Evolutionary conservation across 1,284 basidiomycete species (phyloP), one percentile per base, ranked within the genome.

Genomic region (Trametes hirsuta): DNA sequence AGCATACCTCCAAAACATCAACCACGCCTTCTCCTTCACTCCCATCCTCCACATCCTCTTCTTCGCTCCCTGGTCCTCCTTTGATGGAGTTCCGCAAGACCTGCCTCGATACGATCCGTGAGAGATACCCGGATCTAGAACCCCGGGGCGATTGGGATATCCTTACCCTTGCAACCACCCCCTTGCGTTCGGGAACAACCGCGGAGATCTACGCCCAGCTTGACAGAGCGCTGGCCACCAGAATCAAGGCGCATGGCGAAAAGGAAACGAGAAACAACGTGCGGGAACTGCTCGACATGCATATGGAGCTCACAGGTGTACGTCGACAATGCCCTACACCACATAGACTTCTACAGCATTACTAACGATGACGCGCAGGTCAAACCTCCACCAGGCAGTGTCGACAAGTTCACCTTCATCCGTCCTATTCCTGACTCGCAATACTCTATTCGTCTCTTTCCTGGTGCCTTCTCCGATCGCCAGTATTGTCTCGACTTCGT

Each of bases 401-500:
- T 11, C 35, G 30, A 44, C 34, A 50, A 50, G 10, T 45, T n/a
- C 18, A n/a, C 50, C 34, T 34, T 44, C 22, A 35, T 59, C n/a
- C 51, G 51, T 2, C 40, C 45, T 21, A 53, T 53, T n/a, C 52
- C 58, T 6, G 51, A 47, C 36, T 45, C 54, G 6, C 22, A 42
- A 14, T 53, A 53, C 50, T 53, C 56, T 2, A 37, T 54, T 10
- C 22, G 52, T 2, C 51, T 53, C 34, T 54, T 49, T 25, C 58
- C 58, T 41, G 58, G 51, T 6, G 41, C 58, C 9, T 11, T 59
- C 34, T 22, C 46, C 4, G 24, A 21, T 1, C 41, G 46, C 11
- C 47, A 53, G 41, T 59, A 49, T 30, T 59, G 58, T 25, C 21
- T 59, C 35, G 52, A 54, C 8, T 59, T 54, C 47, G 34, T 54